Base-by-base conservation (phyloP, 352 stramenopile species). In the Globisporangium barbulae region DNA sequence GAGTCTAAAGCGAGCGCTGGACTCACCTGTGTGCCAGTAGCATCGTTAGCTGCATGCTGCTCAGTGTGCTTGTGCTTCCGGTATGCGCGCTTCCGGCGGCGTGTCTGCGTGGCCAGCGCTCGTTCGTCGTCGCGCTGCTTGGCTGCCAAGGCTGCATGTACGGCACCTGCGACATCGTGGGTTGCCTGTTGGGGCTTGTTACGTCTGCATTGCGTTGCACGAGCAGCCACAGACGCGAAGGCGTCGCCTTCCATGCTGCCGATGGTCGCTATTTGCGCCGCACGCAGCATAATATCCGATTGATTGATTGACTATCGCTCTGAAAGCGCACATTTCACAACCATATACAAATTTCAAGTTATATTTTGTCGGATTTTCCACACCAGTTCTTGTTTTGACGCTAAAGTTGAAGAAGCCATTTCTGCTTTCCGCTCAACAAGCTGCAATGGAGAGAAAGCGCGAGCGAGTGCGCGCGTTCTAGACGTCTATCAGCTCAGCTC, bases 21-120 rank as follows among this genome's bases (percentile, higher is more conserved):
- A 28, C 25, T 28, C 25, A 28, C 25, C 7, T 39, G 33, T 55
- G 49, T n/a, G 17, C 10, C 49, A 30, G 2, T 42, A 1, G 8
- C 21, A 35, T 35, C 12, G 10, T 30, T 17, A 21, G 8, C 53
- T 25, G 15, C 21, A 10, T 22, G 35, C 25, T 48, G 33, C n/a
- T 49, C 31, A 19, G 22, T 13, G 13, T 31, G 30, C 35, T 49
- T 62, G 45, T 25, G 42, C 44, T 56, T 61, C 2, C 45, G 53
- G 19, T 53, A 22, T 17, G 54, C 62, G 10, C 62, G 62, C 30
- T 67, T 67, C 2, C 62, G 62, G 0, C 54, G 62, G 21, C 48
- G 62, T 25, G 33, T 41, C 35, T 44, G 62, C 19, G 50, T 33
- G 10, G 28, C 61, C 17, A 57, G 42, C 42, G 8, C 10, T 39